phyloP scores from a whole-genome alignment of 2,329 filamentous ascomycete species.

The Cylindrodendrum hubeiense region DNA sequence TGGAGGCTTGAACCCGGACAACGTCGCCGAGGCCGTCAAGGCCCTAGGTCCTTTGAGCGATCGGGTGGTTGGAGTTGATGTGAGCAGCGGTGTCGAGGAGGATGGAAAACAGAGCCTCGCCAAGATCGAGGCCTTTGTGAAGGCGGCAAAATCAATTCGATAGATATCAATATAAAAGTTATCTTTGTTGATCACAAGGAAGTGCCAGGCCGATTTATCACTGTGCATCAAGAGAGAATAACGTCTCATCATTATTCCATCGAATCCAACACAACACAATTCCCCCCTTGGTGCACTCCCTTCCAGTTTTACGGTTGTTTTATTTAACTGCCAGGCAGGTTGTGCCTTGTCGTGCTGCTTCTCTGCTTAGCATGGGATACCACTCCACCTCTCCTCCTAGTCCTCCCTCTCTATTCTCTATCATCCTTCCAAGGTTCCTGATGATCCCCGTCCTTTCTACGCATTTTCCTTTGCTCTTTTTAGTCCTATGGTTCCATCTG shows the following conservation, averaged over 20 bases:
- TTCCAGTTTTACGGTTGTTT: neutral
- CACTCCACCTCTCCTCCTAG: slow-evolving; percentile 14
- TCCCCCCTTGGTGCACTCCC: neutral
- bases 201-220: neutral
- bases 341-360: neutral
- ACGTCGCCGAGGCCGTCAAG: slow-evolving; percentile 76
- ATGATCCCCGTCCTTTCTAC: neutral
- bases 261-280: neutral
- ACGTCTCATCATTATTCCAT: neutral
- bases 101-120: slow-evolving; percentile 83
- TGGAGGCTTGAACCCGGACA: slow-evolving; percentile 84
- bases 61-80: slow-evolving; percentile 86
- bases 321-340: neutral
- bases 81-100: slow-evolving; percentile 93
- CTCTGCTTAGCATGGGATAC: slow-evolving; percentile 16
- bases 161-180: slow-evolving; percentile 44
- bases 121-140: slow-evolving; percentile 86
- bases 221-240: neutral
- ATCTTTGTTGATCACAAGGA: neutral
- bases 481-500: neutral
- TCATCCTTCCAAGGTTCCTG: neutral
- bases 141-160: slow-evolving; percentile 74
- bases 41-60: slow-evolving; percentile 70
- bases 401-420: neutral
- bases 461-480: neutral